A percentile compares a stretch with the other conserved stretches of the same genome.
phyloP scores from a whole-genome alignment of 306 rosid species.

The Vicia sativa region DNA sequence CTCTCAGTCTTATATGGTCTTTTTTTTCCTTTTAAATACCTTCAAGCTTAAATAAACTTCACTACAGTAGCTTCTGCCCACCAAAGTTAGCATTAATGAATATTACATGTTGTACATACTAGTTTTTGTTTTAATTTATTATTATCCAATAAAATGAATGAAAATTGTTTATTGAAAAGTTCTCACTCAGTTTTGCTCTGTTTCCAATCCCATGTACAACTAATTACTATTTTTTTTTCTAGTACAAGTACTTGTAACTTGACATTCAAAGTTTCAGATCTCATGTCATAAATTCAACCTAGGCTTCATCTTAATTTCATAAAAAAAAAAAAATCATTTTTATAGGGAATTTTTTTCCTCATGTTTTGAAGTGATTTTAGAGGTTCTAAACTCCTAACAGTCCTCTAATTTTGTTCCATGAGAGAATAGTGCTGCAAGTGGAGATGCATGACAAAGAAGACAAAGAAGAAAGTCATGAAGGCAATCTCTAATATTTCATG shows the following conservation, averaged over 20 bases:
- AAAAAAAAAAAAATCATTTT: background rate
- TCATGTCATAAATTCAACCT: background rate
- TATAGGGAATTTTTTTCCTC: background rate
- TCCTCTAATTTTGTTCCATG: background rate
- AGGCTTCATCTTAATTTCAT: background rate
- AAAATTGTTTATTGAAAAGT: too few relatives aligned
- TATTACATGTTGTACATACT: too few relatives aligned
- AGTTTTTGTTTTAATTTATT: too few relatives aligned
- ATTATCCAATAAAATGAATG: too few relatives aligned
- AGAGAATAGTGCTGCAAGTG: conserved; percentile 68
- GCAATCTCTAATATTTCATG: too few relatives aligned
- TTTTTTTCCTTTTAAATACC: conserved; percentile 6
- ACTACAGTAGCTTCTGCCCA: background rate
- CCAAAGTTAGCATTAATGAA: background rate
- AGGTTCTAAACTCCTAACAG: background rate
- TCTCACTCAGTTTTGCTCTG: background rate
- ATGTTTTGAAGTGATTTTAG: conserved; percentile 5
- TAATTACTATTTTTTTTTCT: too few relatives aligned
- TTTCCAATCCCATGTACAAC: background rate
- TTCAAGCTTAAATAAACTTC: background rate
- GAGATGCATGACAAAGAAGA: background rate
- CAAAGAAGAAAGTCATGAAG: too few relatives aligned
- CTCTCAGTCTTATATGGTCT: too few relatives aligned
- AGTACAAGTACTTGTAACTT: too few relatives aligned
- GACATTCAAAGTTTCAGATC: conserved; percentile 13